Base-by-base conservation (phyloP, 2,329 filamentous ascomycete species). In the Botrytis fragariae region DNA sequence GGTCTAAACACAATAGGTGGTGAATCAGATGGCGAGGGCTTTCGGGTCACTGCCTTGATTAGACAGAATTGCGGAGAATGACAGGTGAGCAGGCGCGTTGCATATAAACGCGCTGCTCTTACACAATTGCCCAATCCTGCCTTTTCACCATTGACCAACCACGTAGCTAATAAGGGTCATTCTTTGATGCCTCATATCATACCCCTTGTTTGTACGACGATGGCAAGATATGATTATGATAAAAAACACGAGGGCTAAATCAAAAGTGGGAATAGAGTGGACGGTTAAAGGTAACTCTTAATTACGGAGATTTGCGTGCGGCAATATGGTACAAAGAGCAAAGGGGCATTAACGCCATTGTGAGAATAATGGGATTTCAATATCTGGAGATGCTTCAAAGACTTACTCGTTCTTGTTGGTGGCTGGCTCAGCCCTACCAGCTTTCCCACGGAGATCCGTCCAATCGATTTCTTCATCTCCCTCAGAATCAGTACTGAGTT, bases 401-500 rank as follows among this genome's bases (percentile, higher is more conserved):
- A 77, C 77, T 76, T 69, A 78, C 77, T 77, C 74, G 69, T 67
- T 76, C 67, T 77, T 75, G 61, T 37, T 68, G 14, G 42, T 72
- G 69, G 77, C 74, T 75, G 74, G 75, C 57, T 75, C 77, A 74
- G 76, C 74, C 72, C 74, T 74, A 71, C 69, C 76, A 74, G 69
- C 72, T 70, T 74, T 74, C 60, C 65, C 74, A 70, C 71, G 73
- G 59, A 68, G 69, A 44, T 72, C 76, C 45, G 65, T 65, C 77
- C 77, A 79, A 71, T 79, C 77, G 51, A 74, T 74, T 25, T 65
- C 65, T 39, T 72, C 75, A 12, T 72, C 74, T 20, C 79, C 78
- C 72, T 80, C 79, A 18, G 78, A 79, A 72, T 80, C 79, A 42
- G 79, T 80, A 75, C 79, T 80, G 62, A 80, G 74, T 65, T 74